Percentiles rank a stretch among this genome's conserved stretches.
Evolutionary conservation across 1,284 basidiomycete species (phyloP).

Genomic region (Marasmius fiardii): DNA sequence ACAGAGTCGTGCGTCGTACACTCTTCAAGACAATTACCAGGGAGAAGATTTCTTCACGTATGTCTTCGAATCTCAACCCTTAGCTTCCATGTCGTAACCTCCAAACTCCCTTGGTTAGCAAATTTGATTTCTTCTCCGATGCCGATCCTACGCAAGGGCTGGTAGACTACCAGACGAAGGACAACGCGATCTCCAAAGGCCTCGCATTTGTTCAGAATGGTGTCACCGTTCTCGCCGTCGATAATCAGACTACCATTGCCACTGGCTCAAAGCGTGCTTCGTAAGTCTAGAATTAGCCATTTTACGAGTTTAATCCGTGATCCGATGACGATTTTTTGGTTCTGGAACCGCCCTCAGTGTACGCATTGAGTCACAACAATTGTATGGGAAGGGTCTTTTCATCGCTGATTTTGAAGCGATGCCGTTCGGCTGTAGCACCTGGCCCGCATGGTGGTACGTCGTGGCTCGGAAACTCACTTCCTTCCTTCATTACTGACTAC

Average conservation of each 20-base stretch:
- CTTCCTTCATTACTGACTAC: no score
- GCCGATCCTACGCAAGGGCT: conserved; percentile 65
- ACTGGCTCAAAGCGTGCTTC: conserved; percentile 60
- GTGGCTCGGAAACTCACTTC: no score
- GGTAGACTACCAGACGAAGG: conserved; percentile 51
- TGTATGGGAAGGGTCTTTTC: conserved; percentile 69
- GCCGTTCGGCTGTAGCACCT: conserved; percentile 77
- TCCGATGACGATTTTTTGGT: neutral
- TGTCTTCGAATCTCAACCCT: conserved; percentile 9
- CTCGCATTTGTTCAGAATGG: conserved; percentile 59
- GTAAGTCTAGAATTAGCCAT: conserved; percentile 33
- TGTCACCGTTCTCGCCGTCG: conserved; percentile 59
- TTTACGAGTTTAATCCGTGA: no score
- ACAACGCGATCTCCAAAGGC: conserved; percentile 42
- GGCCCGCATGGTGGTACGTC: conserved; percentile 52
- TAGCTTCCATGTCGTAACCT: neutral
- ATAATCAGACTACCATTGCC: conserved; percentile 48
- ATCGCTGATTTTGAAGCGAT: conserved; percentile 75
- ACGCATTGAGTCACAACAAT: conserved; percentile 66
- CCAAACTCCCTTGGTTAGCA: conserved; percentile 28
- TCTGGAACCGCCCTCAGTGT: conserved; percentile 40
- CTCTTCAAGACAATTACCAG: conserved; percentile 29
- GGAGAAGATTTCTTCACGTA: conserved; percentile 36
- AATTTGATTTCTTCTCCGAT: conserved; percentile 60
- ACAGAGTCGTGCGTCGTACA: conserved; percentile 16